Evolutionary conservation across 805 yeast species (phyloP), one percentile per base, ranked within the genome.

Genomic region (Saccharomycopsis oosterbeekiorum): DNA sequence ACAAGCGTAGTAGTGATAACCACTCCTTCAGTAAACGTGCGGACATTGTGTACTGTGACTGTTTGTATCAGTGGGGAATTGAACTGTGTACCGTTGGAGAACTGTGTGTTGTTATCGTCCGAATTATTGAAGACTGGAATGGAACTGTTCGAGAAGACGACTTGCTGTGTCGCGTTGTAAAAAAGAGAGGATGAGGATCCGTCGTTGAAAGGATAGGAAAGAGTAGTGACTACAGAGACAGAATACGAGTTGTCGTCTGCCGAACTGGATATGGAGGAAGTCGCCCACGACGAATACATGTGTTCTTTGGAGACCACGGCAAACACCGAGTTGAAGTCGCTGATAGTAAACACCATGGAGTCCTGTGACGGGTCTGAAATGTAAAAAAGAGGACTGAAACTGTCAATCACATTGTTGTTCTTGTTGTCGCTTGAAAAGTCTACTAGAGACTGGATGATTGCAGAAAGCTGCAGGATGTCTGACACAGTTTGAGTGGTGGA

Each of bases 221-320:
- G 43, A 6, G 64, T 62, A 40, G 64, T 62, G 17, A 62, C 60
- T 19, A 62, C 58, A 8, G 64, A 62, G 14, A 61, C 59, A 17
- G 60, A 56, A 3, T 14, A 36, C 15, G 53, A 24, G 9, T 40
- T 17, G 10, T 56, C 3, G 37, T 43, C 21, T 17, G 40, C 5
- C 5, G 37, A n/a, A 15, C n/a, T 15, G 26, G 56, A 53, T 2
- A 19, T 4, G 19, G 21, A 15, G 1, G 41, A 34, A 4, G 24
- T 17, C 21, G 24, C 4, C 24, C 26, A 17, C 19, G 12, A 53
- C 10, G 56, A 53, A n/a, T n/a, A 53, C 14, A 36, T 34, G 15
- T 34, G 53, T 11, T 10, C 53, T n/a, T 47, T 47, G 2, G 53
- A 47, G 10, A 47, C 34, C n/a, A 19, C 53, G 15, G 53, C 53